These are phyloP conservation scores for Amanita phalloides DNA, from an alignment of 768 basidiomycete species.

Conservation along the genomic window DNA sequence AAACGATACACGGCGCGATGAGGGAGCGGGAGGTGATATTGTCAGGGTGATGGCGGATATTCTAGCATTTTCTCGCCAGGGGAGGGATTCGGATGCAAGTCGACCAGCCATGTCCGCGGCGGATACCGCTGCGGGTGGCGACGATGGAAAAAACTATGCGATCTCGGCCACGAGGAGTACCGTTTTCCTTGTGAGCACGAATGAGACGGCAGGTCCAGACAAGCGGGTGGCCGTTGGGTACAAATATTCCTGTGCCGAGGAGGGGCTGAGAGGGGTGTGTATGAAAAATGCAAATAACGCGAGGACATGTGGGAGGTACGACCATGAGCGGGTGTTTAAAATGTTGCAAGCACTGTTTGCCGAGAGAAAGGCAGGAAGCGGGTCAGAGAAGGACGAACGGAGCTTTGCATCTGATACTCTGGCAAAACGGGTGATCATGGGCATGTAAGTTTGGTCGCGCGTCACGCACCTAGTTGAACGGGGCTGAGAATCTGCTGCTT, in stretches of 20 bases:
- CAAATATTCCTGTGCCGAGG: conserved; percentile 24
- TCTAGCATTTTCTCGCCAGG: conserved; percentile 42
- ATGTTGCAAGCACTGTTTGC: conserved; percentile 39
- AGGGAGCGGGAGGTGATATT: conserved; percentile 44
- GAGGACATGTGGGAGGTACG: conserved; percentile 44
- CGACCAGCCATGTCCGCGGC: conserved; percentile 3
- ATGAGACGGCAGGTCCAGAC: conserved; percentile 40
- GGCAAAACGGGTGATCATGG: conserved; percentile 29
- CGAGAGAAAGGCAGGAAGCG: conserved; percentile 9
- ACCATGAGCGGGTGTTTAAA: conserved; percentile 62
- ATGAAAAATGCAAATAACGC: conserved; percentile 51
- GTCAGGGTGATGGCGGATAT: conserved; percentile 73
- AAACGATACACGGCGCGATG: conserved; percentile 21
- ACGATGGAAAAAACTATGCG: conserved; percentile 29
- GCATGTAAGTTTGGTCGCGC: conserved; percentile 30
- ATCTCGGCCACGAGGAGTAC: conserved; percentile 40
- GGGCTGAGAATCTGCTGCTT: not conserved
- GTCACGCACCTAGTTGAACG: not conserved
- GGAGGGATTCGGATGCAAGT: conserved; percentile 23
- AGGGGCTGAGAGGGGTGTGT: conserved; percentile 36
- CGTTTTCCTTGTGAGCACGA: conserved; percentile 44
- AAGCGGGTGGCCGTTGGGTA: conserved; percentile 55
- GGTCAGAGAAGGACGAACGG: conserved; percentile 2
- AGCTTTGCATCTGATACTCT: conserved; percentile 20
- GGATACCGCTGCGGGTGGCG: conserved; percentile 14